Conservation (phyloP, 805 yeast species). For the Myxozyma vanderwaltii region DNA sequence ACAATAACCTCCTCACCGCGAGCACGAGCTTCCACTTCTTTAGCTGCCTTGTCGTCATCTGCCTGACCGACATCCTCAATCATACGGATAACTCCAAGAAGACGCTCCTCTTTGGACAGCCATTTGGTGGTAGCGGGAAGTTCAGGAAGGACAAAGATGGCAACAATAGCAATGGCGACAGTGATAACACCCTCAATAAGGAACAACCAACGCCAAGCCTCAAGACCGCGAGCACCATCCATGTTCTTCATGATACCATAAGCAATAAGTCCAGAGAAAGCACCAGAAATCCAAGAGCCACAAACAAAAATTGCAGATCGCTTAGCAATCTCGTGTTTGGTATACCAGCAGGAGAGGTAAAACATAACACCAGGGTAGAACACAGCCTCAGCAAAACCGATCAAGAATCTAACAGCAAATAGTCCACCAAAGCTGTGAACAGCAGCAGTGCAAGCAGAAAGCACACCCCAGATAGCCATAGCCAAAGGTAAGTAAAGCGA, state of each 20-base stretch:
- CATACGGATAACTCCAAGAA: constrained; percentile 46
- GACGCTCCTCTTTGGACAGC: constrained; percentile 51
- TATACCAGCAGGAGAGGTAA: constrained; percentile 59
- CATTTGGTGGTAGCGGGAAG: constrained; percentile 55
- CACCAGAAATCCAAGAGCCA: constrained; percentile 55
- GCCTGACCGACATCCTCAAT: constrained; percentile 44
- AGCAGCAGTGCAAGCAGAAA: constrained; percentile 51
- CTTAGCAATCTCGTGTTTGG: constrained; percentile 52
- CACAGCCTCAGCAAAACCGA: constrained; percentile 55
- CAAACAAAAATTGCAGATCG: constrained; percentile 55
- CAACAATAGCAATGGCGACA: constrained; percentile 49
- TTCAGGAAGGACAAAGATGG: constrained; percentile 55
- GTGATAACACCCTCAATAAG: constrained; percentile 60
- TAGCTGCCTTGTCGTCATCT: constrained; percentile 6
- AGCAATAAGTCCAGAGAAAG: constrained; percentile 57
- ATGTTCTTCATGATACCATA: constrained; percentile 53
- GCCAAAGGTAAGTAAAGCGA: constrained; percentile 52
- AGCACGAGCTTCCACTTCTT: not conserved
- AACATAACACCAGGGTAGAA: constrained; percentile 53
- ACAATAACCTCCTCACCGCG: not conserved
- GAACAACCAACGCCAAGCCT: constrained; percentile 60
- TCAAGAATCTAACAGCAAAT: constrained; percentile 48
- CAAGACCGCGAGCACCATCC: constrained; percentile 48
- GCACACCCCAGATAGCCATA: constrained; percentile 53
- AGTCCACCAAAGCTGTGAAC: constrained; percentile 51